Evolutionary conservation across 306 rosid species (phyloP), one percentile per base, ranked within the genome.

Genomic region (Dalbergia cochinchinensis): DNA sequence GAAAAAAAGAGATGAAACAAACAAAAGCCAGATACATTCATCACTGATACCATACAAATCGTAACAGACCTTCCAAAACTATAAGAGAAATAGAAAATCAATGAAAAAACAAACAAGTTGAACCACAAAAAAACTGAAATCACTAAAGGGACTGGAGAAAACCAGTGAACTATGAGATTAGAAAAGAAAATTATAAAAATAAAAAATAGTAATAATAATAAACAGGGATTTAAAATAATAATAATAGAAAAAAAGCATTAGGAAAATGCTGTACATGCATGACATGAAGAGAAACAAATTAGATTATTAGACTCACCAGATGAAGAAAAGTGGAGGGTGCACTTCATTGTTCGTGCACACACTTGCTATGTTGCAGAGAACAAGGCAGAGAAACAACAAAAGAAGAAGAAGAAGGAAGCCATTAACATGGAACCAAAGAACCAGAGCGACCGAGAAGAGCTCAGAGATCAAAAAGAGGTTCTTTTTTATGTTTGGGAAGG

Each of bases 341-440:
- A 74, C 73, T 83, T 83, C 81, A 81, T 74, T 81, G 76, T 55
- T 45, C 51, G 53, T 65, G 67, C 70, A 61, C 70, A 61, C 48
- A 19, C 81, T 77, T 20, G 69, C 83, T 73, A 51, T 45, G 74
- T 74, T 12, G 35, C 73, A 63, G 77, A 26, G 31, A 72, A 53
- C 19, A 61, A n/a, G 51, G 63, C 59, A 65, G 65, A 73, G 51
- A 48, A 59, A 71, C 45, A 35, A 54, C 65, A 50, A 9, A 6
- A 16, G 18, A 62, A 69, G 61, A 80, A 64, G 80, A 65, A 60
- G 16, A 12, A 60, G 82, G 77, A 77, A 34, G 10, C 11, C 54
- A 48, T 48, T 48, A 48, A 12, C 4, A 4, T 48, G 54, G 54
- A 48, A 48, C n/a, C 4, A 48, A 22, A 50, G 41, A 79, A 76